Conservation (phyloP, 2,329 filamentous ascomycete genomes). For the Blastomyces gilchristii region DNA sequence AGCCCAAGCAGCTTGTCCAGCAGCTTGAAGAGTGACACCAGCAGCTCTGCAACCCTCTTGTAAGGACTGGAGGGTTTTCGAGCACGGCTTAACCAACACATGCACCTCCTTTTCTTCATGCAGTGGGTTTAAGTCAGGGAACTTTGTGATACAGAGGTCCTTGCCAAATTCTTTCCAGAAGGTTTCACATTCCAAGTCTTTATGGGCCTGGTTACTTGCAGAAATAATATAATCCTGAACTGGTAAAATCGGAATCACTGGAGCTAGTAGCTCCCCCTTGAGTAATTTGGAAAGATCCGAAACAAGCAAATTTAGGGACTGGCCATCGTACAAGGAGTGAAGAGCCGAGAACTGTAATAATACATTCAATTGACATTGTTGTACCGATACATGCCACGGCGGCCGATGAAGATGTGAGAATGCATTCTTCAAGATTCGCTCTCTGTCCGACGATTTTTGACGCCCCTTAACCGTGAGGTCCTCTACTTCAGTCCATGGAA, state of each 20-base stretch:
- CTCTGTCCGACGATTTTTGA: background rate
- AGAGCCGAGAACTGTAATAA: constrained; percentile 50
- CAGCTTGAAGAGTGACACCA: constrained; percentile 65
- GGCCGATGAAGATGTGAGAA: constrained; percentile 42
- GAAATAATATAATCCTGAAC: constrained; percentile 39
- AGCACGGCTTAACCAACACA: constrained; percentile 31
- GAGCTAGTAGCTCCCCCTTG: constrained; percentile 18
- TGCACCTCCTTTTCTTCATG: constrained; percentile 21
- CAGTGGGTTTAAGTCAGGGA: constrained; percentile 64
- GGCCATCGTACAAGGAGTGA: constrained; percentile 79
- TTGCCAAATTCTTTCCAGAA: constrained; percentile 57
- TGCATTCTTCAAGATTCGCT: constrained; percentile 21
- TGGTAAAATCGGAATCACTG: constrained; percentile 30
- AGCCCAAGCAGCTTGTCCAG: constrained; percentile 69
- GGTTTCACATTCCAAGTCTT: constrained; percentile 24
- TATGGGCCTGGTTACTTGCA: constrained; percentile 19
- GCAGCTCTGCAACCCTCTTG: constrained; percentile 46
- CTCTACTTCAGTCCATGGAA: constrained; percentile 31
- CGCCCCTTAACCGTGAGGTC: constrained; percentile 4
- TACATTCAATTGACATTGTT: constrained; percentile 21
- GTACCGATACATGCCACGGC: constrained; percentile 53
- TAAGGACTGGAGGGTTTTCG: constrained; percentile 38
- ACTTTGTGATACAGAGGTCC: constrained; percentile 52
- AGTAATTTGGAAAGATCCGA: constrained; percentile 44
- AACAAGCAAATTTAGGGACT: constrained; percentile 58